Base-by-base conservation (phyloP, 2,329 filamentous ascomycete genomes). In the Talaromyces marneffei region DNA sequence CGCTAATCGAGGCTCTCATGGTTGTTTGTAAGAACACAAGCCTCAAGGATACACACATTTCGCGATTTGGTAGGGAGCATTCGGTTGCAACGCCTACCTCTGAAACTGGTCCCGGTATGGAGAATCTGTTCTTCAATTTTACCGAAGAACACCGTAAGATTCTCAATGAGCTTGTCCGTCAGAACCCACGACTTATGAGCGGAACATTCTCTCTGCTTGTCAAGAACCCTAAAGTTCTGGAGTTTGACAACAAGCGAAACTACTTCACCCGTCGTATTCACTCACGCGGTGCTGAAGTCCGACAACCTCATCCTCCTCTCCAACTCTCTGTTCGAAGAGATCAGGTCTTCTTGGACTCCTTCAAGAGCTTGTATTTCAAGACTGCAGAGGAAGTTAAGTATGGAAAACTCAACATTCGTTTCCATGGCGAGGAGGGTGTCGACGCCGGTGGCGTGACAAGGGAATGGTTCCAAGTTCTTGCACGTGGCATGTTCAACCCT, bases 201-300 rank as follows among this genome's bases (percentile, higher is more conserved):
- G 94, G 94, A 58, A 97, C 93, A 2, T 97, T 99, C 77, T 92
- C 93, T 10, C 83, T 99, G 16, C 79, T 99, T 53, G 94, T 97
- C 65, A 97, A 96, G 81, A 99, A 99, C 72, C 95, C 94, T 27
- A 99, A 97, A 82, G 95, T 99, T 3, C 82, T 99, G 12, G 94
- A 99, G 72, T 99, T 99, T 70, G 94, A 99, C 79, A 99, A 99
- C 80, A 99, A 99, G 81, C 92, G 94, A 70, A 97, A 96, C 78
- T 99, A 95, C 82, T 99, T 99, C 82, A 97, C 87, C 73, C 89
- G 94, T 64, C 92, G 91, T 70, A 87, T 99, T 10, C 94, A 99
- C 75, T 85, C 85, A 50, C 85, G 89, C 56, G 83, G 83, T 58
- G 84, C 85, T 59, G 87, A 91, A 69, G 83, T 83, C 63, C 87